Evolutionary conservation across 345 rosid species (phyloP).

Genomic region (Mallotus nudiflorus): DNA sequence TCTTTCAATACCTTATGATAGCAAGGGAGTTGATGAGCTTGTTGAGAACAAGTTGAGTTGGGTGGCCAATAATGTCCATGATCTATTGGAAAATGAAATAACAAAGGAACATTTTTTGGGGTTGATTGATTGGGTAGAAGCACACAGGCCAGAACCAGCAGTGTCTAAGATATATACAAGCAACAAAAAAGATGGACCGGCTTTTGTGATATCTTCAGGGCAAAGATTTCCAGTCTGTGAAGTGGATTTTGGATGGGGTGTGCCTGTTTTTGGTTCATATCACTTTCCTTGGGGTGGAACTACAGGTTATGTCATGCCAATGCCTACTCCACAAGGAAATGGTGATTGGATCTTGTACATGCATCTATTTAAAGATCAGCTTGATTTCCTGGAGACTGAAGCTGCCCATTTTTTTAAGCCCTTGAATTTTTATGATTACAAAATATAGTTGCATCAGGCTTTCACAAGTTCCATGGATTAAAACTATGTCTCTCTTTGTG

Average conservation of each 20-base stretch:
- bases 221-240: conserved; percentile 47
- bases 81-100: conserved; percentile 32
- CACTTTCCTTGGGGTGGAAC: conserved; percentile 59
- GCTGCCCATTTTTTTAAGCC: conserved; percentile 41
- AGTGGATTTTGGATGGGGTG: conserved; percentile 65
- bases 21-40: conserved; percentile 34
- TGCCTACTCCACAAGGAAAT: conserved; percentile 42
- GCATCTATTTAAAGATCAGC: conserved; percentile 36
- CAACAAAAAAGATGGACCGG: conserved; percentile 48
- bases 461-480: not conserved
- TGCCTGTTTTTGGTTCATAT: conserved; percentile 53
- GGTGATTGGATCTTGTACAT: conserved; percentile 68
- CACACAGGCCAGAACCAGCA: conserved; percentile 49
- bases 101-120: conserved; percentile 66
- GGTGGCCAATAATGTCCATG: conserved; percentile 58
- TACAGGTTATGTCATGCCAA: conserved; percentile 67
- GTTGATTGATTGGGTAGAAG: conserved; percentile 80
- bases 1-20: conserved; percentile 58
- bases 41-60: conserved; percentile 41
- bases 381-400: conserved; percentile 36
- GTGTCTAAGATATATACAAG: conserved; percentile 50
- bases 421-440: conserved; percentile 29
- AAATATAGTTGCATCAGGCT: not conserved
- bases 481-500: too few relatives aligned
- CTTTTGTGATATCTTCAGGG: conserved; percentile 78